A percentile compares a stretch with the other conserved stretches of the same genome.
These are phyloP conservation scores for Teratosphaeria pseudoeucalypti DNA, from an alignment of 2,329 filamentous ascomycete species.

Conservation along the genomic window DNA sequence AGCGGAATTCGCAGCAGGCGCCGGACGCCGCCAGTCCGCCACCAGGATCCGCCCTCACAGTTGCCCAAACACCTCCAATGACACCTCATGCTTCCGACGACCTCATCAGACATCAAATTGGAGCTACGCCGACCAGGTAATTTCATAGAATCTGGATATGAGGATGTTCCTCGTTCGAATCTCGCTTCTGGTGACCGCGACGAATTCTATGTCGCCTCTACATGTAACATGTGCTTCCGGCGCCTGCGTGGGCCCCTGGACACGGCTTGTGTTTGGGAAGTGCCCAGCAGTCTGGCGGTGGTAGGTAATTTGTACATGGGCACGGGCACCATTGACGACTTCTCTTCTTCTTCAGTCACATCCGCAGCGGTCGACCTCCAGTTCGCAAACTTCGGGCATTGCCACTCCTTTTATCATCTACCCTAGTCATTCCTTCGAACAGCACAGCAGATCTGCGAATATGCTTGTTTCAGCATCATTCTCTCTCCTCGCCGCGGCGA, in stretches of 20 bases:
- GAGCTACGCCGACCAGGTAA: not conserved
- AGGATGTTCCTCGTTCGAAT: not conserved
- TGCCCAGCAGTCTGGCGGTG: not conserved
- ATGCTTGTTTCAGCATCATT: conserved; percentile 1
- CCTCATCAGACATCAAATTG: not conserved
- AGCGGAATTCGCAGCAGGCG: not conserved
- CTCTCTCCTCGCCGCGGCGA: conserved; percentile 3
- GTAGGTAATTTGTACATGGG: not conserved
- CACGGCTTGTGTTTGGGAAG: too few species aligned
- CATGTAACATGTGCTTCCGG: not conserved
- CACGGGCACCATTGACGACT: not conserved
- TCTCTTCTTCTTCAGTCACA: not conserved
- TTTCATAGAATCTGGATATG: not conserved
- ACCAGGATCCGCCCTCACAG: not conserved
- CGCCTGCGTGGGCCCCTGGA: not conserved
- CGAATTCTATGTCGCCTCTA: not conserved
- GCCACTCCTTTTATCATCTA: not conserved
- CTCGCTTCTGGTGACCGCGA: not conserved
- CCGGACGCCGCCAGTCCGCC: not conserved
- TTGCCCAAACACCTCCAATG: not conserved
- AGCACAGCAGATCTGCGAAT: conserved; percentile 3
- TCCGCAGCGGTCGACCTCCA: not conserved
- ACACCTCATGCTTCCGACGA: not conserved
- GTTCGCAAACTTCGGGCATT: not conserved
- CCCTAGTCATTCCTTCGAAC: conserved; percentile 1